Conservation (phyloP, 257 asterid genomes). For the Solanum lignicaule region DNA sequence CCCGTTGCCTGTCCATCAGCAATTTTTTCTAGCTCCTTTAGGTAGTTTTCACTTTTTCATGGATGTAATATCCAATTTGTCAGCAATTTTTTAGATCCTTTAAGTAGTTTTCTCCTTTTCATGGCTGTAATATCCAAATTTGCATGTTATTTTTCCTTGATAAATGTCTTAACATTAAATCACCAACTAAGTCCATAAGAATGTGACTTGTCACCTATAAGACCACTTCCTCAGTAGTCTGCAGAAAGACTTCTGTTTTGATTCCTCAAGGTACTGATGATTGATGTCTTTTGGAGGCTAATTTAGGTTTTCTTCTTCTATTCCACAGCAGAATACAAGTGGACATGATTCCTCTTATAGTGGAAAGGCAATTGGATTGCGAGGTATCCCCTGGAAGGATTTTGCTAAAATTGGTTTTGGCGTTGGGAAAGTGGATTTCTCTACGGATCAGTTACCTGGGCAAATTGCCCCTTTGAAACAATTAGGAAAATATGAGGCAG, state of each 20-base stretch:
- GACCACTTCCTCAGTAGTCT: background rate
- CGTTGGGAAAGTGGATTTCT: conserved; percentile 22
- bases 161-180: background rate
- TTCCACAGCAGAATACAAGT: conserved; percentile 29
- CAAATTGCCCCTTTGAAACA: conserved; percentile 17
- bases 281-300: background rate
- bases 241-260: background rate
- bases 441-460: conserved; percentile 15
- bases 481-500: conserved; percentile 14
- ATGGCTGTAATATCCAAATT: background rate
- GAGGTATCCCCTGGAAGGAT: conserved; percentile 73
- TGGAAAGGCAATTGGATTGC: conserved; percentile 31
- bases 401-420: conserved; percentile 50
- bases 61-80: background rate
- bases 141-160: background rate
- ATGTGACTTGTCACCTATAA: background rate
- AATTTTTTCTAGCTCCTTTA: background rate
- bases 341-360: background rate
- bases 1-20: background rate
- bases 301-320: background rate
- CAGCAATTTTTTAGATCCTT: background rate
- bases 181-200: background rate
- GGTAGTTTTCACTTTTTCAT: background rate
- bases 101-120: background rate
- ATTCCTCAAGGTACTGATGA: background rate